Evolutionary conservation across 805 yeast genomes (phyloP).

Genomic region (Jamesozyma gamospora): DNA sequence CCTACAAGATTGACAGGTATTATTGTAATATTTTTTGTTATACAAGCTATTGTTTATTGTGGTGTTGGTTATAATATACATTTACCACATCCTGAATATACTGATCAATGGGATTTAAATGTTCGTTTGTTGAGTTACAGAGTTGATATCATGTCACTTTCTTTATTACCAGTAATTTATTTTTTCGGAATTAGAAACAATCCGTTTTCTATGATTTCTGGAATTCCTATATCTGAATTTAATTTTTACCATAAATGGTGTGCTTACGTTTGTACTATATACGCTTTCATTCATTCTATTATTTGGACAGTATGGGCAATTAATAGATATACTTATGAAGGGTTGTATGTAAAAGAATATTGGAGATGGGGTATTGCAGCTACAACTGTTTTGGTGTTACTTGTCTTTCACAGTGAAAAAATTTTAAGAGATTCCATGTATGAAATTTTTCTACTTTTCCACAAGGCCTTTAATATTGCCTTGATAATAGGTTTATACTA

Average conservation of each 20-base stretch:
- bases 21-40: slow-evolving; percentile 26
- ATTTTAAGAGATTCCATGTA: slow-evolving; percentile 44
- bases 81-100: slow-evolving; percentile 32
- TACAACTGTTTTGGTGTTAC: slow-evolving; percentile 33
- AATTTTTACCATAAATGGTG: slow-evolving; percentile 57
- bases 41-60: slow-evolving; percentile 26
- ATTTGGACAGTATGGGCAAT: slow-evolving; percentile 43
- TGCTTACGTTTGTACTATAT: slow-evolving; percentile 41
- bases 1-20: slow-evolving; percentile 27
- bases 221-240: slow-evolving; percentile 53
- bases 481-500: slow-evolving; percentile 48
- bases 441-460: slow-evolving; percentile 51
- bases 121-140: slow-evolving; percentile 42
- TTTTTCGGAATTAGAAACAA: slow-evolving; percentile 69
- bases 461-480: slow-evolving; percentile 43
- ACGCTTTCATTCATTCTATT: slow-evolving; percentile 46
- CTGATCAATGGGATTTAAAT: slow-evolving; percentile 26
- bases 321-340: slow-evolving; percentile 33
- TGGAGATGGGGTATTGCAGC: slow-evolving; percentile 42
- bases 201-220: slow-evolving; percentile 50
- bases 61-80: slow-evolving; percentile 30
- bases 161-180: slow-evolving; percentile 47
- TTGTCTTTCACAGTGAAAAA: slow-evolving; percentile 42
- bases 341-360: slow-evolving; percentile 38
- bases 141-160: slow-evolving; percentile 40